Conservation (phyloP, 1,284 basidiomycete genomes). For the Amylostereum areolatum region DNA sequence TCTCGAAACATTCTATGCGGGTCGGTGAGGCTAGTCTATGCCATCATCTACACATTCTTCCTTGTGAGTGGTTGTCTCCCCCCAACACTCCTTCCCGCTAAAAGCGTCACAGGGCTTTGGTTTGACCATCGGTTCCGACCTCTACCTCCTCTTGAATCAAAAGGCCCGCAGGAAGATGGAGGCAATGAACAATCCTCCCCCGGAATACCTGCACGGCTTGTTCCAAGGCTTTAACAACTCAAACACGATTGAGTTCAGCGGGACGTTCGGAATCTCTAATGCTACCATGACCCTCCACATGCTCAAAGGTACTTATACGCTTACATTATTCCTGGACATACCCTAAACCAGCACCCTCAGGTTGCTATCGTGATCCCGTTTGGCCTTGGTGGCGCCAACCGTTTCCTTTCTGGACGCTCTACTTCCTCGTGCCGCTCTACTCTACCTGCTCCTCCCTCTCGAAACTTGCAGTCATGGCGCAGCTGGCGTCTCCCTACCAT, state of each 20-base stretch:
- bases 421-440: slow-evolving; percentile 77
- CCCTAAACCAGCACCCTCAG: slow-evolving; percentile 25
- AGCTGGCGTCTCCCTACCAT: slow-evolving; percentile 72
- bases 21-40: slow-evolving; percentile 84
- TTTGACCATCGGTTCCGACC: slow-evolving; percentile 79
- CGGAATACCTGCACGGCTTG: slow-evolving; percentile 51
- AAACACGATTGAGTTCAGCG: slow-evolving; percentile 39
- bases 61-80: slow-evolving; percentile 38
- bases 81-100: slow-evolving; percentile 7
- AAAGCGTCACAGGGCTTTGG: slow-evolving; percentile 62
- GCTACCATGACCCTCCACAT: slow-evolving; percentile 29
- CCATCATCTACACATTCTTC: slow-evolving; percentile 84
- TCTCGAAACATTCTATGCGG: slow-evolving; percentile 81
- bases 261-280: slow-evolving; percentile 59
- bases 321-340: not conserved
- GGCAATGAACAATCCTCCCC: slow-evolving; percentile 31
- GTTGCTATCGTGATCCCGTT: slow-evolving; percentile 64
- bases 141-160: slow-evolving; percentile 73
- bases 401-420: slow-evolving; percentile 72
- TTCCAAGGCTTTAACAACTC: slow-evolving; percentile 56
- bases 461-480: slow-evolving; percentile 70
- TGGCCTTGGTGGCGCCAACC: slow-evolving; percentile 77
- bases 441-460: slow-evolving; percentile 72
- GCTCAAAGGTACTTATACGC: slow-evolving; percentile 40
- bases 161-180: slow-evolving; percentile 38